A percentile compares a stretch with the other conserved stretches of the same genome.
Conservation (phyloP, 1,139 yeast species). For the Candida tetrigidarum region DNA sequence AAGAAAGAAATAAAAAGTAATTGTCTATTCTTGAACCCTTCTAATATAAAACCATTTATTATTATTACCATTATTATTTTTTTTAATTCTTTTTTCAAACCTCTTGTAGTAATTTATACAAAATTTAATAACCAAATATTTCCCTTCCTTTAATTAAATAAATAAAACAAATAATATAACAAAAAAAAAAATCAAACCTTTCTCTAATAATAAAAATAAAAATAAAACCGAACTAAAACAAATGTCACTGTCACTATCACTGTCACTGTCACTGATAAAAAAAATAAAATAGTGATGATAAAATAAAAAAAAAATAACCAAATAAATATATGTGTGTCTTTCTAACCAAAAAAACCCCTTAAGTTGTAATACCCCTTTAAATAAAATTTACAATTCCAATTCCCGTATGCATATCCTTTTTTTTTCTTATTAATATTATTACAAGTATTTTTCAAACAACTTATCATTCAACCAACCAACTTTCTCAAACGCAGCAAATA, state of each 20-base stretch:
- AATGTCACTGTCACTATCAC: not conserved
- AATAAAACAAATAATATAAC: too few species aligned
- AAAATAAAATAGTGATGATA: too few species aligned
- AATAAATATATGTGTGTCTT: not conserved
- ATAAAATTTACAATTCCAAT: too few species aligned
- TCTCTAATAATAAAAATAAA: not conserved
- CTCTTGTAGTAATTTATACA: constrained; percentile 3
- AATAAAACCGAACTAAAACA: constrained; percentile 4
- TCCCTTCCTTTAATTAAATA: constrained; percentile 5
- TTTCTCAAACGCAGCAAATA: constrained; percentile 91
- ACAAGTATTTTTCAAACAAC: constrained; percentile 57
- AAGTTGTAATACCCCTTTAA: not conserved
- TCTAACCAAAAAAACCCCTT: constrained; percentile 1
- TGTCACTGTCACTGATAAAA: too few species aligned
- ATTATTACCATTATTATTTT: not conserved
- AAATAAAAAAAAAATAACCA: not conserved
- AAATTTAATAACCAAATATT: constrained; percentile 6
- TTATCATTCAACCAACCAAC: constrained; percentile 94
- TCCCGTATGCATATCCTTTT: not conserved
- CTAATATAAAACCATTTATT: not conserved
- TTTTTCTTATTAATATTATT: constrained; percentile 4
- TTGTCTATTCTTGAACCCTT: constrained; percentile 7
- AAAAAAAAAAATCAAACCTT: constrained; percentile 2
- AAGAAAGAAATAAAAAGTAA: constrained; percentile 5
- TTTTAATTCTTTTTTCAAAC: not conserved